phyloP scores from a whole-genome alignment of 306 rosid species.

The Crotalaria pallida region DNA sequence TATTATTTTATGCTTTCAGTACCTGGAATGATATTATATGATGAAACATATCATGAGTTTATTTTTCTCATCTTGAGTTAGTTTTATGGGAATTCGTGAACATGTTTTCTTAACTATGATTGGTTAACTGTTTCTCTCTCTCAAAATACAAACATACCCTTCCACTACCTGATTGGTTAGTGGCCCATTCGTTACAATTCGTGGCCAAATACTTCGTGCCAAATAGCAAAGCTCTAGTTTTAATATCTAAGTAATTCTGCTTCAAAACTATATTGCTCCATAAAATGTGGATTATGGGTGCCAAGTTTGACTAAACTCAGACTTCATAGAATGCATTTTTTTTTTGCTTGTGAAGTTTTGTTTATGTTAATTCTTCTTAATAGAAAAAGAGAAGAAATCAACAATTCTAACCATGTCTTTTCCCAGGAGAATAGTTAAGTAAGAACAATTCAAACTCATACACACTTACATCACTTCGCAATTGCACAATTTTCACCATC shows the following conservation, averaged over 20 bases:
- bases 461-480: too few species aligned
- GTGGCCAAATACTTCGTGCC: too few species aligned
- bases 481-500: too few species aligned
- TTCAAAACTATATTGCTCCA: background rate
- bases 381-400: background rate
- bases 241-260: background rate
- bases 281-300: background rate
- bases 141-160: too few species aligned
- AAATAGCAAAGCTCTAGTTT: background rate
- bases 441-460: background rate
- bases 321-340: constrained; percentile 2
- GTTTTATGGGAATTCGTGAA: too few species aligned
- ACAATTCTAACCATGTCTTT: background rate
- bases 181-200: too few species aligned
- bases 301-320: constrained; percentile 1
- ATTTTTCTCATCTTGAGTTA: background rate
- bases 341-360: background rate
- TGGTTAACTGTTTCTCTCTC: too few species aligned
- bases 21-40: background rate
- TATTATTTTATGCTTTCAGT: background rate
- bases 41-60: background rate
- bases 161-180: too few species aligned
- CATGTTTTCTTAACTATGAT: too few species aligned
- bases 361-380: background rate
- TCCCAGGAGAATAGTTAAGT: background rate